phyloP scores from a whole-genome alignment of 2,329 filamentous ascomycete genomes.

The Sodiomyces alkalinus region DNA sequence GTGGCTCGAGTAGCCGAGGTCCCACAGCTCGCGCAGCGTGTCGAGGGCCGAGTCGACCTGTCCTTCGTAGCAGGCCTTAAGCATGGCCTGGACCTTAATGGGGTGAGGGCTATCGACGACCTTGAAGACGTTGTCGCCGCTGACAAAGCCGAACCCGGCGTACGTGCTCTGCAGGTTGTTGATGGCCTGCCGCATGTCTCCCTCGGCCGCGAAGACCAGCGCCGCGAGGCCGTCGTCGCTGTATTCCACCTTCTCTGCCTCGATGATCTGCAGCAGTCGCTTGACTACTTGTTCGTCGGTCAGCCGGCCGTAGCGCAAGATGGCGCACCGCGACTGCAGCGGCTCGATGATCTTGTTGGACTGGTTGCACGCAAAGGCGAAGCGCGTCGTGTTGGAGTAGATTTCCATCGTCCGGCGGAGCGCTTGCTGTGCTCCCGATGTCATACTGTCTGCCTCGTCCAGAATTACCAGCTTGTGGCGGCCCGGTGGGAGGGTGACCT shows the following conservation, averaged over 20 bases:
- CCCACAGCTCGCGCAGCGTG: constrained; percentile 79
- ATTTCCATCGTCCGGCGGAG: constrained; percentile 96
- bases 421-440: constrained; percentile 87
- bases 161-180: constrained; percentile 92
- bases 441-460: constrained; percentile 98
- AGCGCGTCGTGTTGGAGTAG: constrained; percentile 88
- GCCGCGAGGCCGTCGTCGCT: constrained; percentile 89
- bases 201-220: constrained; percentile 93
- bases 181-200: constrained; percentile 97
- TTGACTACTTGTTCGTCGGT: constrained; percentile 89
- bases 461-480: constrained; percentile 94
- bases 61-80: constrained; percentile 90
- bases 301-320: constrained; percentile 81
- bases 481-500: constrained; percentile 82
- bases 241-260: constrained; percentile 79
- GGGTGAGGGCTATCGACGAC: constrained; percentile 96
- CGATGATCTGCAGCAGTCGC: constrained; percentile 79
- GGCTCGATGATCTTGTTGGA: constrained; percentile 99
- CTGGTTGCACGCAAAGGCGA: constrained; percentile 97
- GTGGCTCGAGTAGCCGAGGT: constrained; percentile 91
- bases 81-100: constrained; percentile 96
- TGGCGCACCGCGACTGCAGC: constrained; percentile 91
- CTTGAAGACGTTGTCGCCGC: constrained; percentile 92
- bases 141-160: constrained; percentile 94
- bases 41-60: constrained; percentile 82